A percentile compares a stretch with the other conserved stretches of the same genome.
These are phyloP conservation scores for Botrytis byssoidea DNA, from an alignment of 2,329 filamentous ascomycete species.

Conservation along the genomic window DNA sequence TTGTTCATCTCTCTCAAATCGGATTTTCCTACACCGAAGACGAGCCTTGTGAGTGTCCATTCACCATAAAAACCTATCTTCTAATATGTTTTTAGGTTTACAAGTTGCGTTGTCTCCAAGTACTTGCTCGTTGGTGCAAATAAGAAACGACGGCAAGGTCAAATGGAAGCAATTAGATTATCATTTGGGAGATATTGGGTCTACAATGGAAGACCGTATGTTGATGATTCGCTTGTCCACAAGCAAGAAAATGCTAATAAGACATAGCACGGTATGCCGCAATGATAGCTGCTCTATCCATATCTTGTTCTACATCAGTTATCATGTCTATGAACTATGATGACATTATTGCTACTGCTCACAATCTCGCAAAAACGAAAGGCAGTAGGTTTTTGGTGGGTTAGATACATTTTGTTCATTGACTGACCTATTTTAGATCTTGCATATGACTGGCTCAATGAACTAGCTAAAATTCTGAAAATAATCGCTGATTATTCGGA, in stretches of 20 bases:
- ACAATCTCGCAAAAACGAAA: constrained; percentile 36
- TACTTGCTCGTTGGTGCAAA: constrained; percentile 56
- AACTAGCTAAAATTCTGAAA: constrained; percentile 67
- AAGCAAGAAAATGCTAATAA: constrained; percentile 27
- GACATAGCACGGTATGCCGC: constrained; percentile 53
- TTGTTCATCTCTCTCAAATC: constrained; percentile 71
- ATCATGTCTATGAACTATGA: constrained; percentile 56
- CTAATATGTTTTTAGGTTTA: constrained; percentile 45
- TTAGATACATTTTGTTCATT: neutral
- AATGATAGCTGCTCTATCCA: constrained; percentile 60
- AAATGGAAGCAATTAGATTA: constrained; percentile 58
- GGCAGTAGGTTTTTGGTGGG: constrained; percentile 29
- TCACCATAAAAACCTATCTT: neutral
- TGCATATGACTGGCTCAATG: constrained; percentile 60
- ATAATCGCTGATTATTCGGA: constrained; percentile 79
- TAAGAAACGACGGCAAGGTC: constrained; percentile 57
- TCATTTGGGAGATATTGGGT: constrained; percentile 48
- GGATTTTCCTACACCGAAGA: constrained; percentile 72
- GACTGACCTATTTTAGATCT: constrained; percentile 48
- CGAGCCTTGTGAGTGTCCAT: constrained; percentile 55
- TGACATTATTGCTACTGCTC: constrained; percentile 67
- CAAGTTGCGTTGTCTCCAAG: constrained; percentile 62
- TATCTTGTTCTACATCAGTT: constrained; percentile 50
- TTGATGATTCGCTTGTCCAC: constrained; percentile 17
- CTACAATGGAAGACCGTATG: constrained; percentile 51